Evolutionary conservation across 176 grass and related monocot species (phyloP), one percentile per base, ranked within the genome.

Genomic region (Oryza nivara): DNA sequence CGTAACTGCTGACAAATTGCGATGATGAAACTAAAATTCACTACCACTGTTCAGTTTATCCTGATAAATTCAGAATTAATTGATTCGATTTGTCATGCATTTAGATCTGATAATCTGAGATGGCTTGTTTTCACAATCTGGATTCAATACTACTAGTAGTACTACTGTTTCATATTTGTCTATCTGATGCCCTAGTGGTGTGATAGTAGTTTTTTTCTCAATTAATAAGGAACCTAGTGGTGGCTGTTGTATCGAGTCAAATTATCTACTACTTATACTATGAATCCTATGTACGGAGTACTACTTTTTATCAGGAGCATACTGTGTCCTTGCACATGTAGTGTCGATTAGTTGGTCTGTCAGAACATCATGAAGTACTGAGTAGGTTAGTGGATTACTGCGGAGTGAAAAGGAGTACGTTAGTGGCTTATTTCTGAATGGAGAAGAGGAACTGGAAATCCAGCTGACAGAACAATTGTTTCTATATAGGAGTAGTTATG

Each of bases 11-110:
- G 4, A 5, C 36, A 7, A 68, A 30, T 48, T 61, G 72, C 9
- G 63, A 67, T 45, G 56, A 19, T 73, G 32, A 11, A 46, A 54
- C 30, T 51, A 48, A 48, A 83, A 13, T 83, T 77, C 13, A 11
- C 32, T 13, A 35, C 80, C 75, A 64, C 23, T 36, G 11, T 76
- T 38, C 75, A 36, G 16, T 76, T 71, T 43, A 47, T 5, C 28
- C 28, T n/a, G 25, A 44, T 2, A 45, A 47, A 46, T 7, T 64
- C 9, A 60, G 63, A 74, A 11, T 44, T 52, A 76, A 15, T 9
- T 45, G 36, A 26, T 65, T 83, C 41, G 71, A 32, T 51, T 48
- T 26, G 40, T 35, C 58, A 65, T 65, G 54, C 52, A 48, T 60
- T 58, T 5, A n/a, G 58, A 11, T 63, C 9, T 41, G 47, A 14